Evolutionary conservation across 1,284 basidiomycete genomes (phyloP).

Genomic region (Cutaneotrichosporon cavernicola): DNA sequence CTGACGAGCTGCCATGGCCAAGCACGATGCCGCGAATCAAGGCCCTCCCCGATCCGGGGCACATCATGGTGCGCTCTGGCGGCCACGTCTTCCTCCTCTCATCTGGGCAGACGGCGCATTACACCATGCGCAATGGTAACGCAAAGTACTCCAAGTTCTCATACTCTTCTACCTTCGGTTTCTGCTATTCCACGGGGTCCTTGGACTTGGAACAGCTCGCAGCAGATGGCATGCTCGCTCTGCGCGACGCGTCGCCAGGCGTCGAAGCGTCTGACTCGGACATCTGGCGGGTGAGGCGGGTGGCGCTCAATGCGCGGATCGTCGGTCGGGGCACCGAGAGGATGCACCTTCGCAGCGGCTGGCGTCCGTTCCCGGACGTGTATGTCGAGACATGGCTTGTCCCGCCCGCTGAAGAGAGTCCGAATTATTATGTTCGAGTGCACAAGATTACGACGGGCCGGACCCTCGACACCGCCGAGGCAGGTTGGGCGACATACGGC

Average conservation of each 20-base stretch:
- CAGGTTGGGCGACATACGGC: constrained; percentile 69
- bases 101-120: constrained; percentile 73
- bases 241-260: constrained; percentile 58
- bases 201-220: constrained; percentile 69
- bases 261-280: constrained; percentile 60
- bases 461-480: constrained; percentile 63
- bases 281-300: constrained; percentile 67
- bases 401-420: constrained; percentile 61
- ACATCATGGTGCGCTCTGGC: constrained; percentile 60
- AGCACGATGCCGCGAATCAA: constrained; percentile 48
- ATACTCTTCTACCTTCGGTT: constrained; percentile 72
- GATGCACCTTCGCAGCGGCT: constrained; percentile 64
- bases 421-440: constrained; percentile 68
- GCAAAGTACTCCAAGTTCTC: constrained; percentile 76
- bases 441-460: constrained; percentile 63
- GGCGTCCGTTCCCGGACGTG: constrained; percentile 71
- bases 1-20: constrained; percentile 65
- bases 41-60: constrained; percentile 64
- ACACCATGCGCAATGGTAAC: constrained; percentile 71
- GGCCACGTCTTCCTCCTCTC: constrained; percentile 70
- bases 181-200: constrained; percentile 68
- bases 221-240: constrained; percentile 66
- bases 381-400: constrained; percentile 72
- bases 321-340: constrained; percentile 55
- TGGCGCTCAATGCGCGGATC: constrained; percentile 64